A percentile compares a stretch with the other conserved stretches of the same genome.
Conservation (phyloP, 2,329 filamentous ascomycete genomes). For the Fusarium oligoseptatum region DNA sequence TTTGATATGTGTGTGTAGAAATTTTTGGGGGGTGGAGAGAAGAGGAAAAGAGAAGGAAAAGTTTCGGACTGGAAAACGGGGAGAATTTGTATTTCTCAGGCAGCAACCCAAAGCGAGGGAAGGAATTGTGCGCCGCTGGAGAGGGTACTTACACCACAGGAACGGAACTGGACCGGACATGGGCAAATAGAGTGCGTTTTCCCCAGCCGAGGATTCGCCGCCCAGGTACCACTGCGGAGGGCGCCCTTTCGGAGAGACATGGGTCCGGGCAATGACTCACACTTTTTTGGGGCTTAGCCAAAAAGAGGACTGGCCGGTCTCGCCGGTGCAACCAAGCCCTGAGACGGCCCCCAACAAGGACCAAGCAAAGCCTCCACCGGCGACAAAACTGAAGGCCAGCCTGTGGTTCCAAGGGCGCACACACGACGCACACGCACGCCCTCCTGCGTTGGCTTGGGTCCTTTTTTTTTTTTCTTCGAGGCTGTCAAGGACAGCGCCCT, state of each 20-base stretch:
- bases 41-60: slow-evolving; percentile 50
- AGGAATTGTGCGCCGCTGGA: slow-evolving; percentile 38
- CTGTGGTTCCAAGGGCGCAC: neutral
- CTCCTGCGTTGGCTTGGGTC: neutral
- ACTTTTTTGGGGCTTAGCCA: slow-evolving; percentile 47
- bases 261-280: slow-evolving; percentile 53
- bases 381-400: neutral
- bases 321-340: slow-evolving; percentile 39
- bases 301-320: slow-evolving; percentile 46
- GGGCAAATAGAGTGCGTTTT: slow-evolving; percentile 18
- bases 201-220: slow-evolving; percentile 27
- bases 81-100: slow-evolving; percentile 63
- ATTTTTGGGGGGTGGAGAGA: slow-evolving; percentile 53
- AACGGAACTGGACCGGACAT: slow-evolving; percentile 35
- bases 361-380: slow-evolving; percentile 36
- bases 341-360: slow-evolving; percentile 36
- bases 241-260: slow-evolving; percentile 46
- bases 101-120: slow-evolving; percentile 51
- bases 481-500: neutral
- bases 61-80: slow-evolving; percentile 44
- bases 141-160: slow-evolving; percentile 24
- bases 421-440: neutral
- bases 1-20: slow-evolving; percentile 50
- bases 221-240: slow-evolving; percentile 31
- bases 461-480: neutral